Evolutionary conservation across 106 monocot species (phyloP).

Genomic region (Dendrobium officinale): DNA sequence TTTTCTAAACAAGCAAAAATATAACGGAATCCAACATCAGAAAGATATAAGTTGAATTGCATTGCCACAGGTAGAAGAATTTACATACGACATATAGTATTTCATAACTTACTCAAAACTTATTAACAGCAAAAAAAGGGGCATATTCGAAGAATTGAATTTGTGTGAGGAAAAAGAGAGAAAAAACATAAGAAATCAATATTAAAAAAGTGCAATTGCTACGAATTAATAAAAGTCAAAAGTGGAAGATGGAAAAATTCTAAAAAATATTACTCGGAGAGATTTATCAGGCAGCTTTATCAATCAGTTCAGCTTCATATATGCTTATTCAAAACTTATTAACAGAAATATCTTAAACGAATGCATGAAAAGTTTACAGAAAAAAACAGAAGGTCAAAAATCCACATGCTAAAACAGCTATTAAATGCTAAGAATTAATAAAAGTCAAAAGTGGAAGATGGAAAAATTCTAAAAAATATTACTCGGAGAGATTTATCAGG

Average conservation of each 20-base stretch:
- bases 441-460: not conserved
- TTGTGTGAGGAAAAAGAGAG: too few relatives aligned
- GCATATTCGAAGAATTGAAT: too few relatives aligned
- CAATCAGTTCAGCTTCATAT: not conserved
- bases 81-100: not conserved
- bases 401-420: not conserved
- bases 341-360: not conserved
- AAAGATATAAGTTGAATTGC: not conserved
- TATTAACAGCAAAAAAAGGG: not conserved
- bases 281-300: not conserved
- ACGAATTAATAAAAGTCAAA: not conserved
- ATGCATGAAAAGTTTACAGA: not conserved
- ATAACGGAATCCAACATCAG: not conserved
- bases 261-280: not conserved
- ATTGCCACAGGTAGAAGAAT: not conserved
- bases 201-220: not conserved
- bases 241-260: not conserved
- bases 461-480: not conserved
- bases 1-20: not conserved
- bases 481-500: not conserved
- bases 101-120: not conserved
- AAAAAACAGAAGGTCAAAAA: not conserved
- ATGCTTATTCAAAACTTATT: not conserved
- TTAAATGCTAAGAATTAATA: not conserved
- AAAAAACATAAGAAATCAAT: not conserved